Evolutionary conservation across 1,139 yeast genomes (phyloP).

Genomic region (Candida sp.): DNA sequence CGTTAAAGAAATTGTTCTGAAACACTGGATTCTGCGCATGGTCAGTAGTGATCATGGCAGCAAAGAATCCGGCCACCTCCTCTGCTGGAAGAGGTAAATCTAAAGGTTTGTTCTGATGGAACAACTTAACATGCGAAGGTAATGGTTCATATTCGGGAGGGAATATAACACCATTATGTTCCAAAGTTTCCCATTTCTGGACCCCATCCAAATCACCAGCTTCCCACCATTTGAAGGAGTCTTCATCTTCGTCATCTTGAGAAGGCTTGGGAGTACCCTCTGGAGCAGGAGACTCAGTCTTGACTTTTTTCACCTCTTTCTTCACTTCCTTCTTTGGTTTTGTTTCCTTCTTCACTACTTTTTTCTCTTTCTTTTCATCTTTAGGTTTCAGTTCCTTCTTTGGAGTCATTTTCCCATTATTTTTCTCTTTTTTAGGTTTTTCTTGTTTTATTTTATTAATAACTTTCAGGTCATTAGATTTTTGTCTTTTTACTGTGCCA

Average conservation of each 20-base stretch:
- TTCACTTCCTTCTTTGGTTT: neutral
- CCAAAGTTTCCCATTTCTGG: constrained; percentile 81
- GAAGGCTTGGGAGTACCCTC: constrained; percentile 14
- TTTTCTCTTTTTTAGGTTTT: constrained; percentile 1
- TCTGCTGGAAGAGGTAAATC: constrained; percentile 78
- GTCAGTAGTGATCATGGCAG: constrained; percentile 83
- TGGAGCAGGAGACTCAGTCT: neutral
- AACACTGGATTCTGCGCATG: constrained; percentile 87
- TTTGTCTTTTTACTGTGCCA: neutral
- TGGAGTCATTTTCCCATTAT: neutral
- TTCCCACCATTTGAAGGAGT: constrained; percentile 85
- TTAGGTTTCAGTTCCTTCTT: neutral
- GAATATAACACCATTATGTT: constrained; percentile 87
- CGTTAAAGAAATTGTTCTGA: constrained; percentile 82
- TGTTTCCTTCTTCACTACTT: neutral
- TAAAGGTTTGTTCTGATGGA: constrained; percentile 75
- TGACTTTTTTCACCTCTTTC: constrained; percentile 1
- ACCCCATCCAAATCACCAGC: constrained; percentile 67
- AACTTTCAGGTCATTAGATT: neutral
- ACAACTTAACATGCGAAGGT: constrained; percentile 74
- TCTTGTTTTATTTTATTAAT: neutral
- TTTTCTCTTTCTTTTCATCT: constrained; percentile 1
- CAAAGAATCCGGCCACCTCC: constrained; percentile 95
- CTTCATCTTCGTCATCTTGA: constrained; percentile 47
- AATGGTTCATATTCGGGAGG: constrained; percentile 91